phyloP scores from a whole-genome alignment of 176 grass and related monocot species.

The Hordeum marinum region DNA sequence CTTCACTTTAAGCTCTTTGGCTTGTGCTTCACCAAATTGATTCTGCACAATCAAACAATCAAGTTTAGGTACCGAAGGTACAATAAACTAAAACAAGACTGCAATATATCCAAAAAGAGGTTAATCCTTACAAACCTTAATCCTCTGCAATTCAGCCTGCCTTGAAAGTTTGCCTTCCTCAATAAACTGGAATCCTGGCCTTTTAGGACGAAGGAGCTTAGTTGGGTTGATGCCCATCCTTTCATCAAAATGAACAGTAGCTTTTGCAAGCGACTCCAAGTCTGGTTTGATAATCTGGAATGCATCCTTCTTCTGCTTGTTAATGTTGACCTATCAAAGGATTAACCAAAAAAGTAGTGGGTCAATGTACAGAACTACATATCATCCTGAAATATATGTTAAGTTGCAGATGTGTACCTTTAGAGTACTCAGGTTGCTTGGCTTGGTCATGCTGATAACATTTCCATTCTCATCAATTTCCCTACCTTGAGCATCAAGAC shows the following conservation, averaged over 20 bases:
- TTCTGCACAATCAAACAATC: slow-evolving; percentile 35
- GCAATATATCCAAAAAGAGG: slow-evolving; percentile 6
- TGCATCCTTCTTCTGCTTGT: slow-evolving; percentile 96
- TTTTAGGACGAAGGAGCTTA: slow-evolving; percentile 80
- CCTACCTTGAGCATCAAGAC: slow-evolving; percentile 90
- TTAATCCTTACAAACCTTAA: slow-evolving; percentile 48
- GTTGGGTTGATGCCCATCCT: slow-evolving; percentile 89
- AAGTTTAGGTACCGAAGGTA: slow-evolving; percentile 11
- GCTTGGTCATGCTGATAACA: slow-evolving; percentile 69
- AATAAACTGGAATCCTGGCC: slow-evolving; percentile 82
- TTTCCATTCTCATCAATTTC: slow-evolving; percentile 96
- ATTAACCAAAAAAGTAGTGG: slow-evolving; percentile 14
- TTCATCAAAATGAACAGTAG: slow-evolving; percentile 84
- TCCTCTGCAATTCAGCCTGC: slow-evolving; percentile 86
- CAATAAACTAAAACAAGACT: background rate
- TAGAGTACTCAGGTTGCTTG: slow-evolving; percentile 78
- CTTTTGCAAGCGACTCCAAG: slow-evolving; percentile 75
- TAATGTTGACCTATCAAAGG: slow-evolving; percentile 80
- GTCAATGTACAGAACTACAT: slow-evolving; percentile 5
- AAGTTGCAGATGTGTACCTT: slow-evolving; percentile 52
- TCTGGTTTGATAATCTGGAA: slow-evolving; percentile 99
- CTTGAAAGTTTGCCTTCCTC: slow-evolving; percentile 90
- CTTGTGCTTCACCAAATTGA: slow-evolving; percentile 99
- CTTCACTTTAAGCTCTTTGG: slow-evolving; percentile 85
- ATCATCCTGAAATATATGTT: background rate